A percentile compares a stretch with the other conserved stretches of the same genome.
phyloP scores from a whole-genome alignment of 2,329 filamentous ascomycete genomes.

The Microdochium paspali region DNA sequence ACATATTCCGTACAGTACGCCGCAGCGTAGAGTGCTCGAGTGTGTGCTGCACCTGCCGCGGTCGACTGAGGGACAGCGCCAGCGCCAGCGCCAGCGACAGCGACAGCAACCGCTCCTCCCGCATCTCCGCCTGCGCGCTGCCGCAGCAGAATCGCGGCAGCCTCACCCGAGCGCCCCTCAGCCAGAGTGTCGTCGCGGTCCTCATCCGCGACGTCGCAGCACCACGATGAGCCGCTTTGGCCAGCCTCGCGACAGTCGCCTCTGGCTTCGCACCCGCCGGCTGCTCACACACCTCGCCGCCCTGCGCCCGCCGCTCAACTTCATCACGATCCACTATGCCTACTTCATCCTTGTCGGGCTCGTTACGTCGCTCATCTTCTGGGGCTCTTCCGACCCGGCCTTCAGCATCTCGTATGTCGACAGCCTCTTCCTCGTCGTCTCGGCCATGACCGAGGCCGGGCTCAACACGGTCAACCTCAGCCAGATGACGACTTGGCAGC shows the following conservation, averaged over 20 bases:
- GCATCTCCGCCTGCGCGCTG: too few relatives aligned
- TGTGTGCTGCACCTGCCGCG: too few relatives aligned
- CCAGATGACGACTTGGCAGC: constrained; percentile 56
- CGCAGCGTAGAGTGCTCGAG: too few relatives aligned
- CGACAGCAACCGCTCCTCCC: too few relatives aligned
- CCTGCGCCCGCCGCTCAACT: constrained; percentile 43
- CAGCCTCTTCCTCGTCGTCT: constrained; percentile 53
- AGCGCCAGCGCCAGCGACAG: too few relatives aligned
- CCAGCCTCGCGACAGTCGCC: not conserved
- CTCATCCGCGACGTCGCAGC: too few relatives aligned
- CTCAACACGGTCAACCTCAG: constrained; percentile 55
- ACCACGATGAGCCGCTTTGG: not conserved
- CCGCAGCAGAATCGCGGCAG: too few relatives aligned
- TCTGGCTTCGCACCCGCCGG: not conserved
- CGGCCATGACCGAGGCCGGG: constrained; percentile 58
- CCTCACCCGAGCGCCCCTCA: too few relatives aligned
- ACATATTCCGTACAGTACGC: too few relatives aligned
- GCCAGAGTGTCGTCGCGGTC: too few relatives aligned
- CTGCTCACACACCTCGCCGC: too few relatives aligned
- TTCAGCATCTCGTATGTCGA: constrained; percentile 50
- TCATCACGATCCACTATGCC: constrained; percentile 55
- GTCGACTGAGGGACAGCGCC: too few relatives aligned
- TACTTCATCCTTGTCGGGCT: constrained; percentile 52
- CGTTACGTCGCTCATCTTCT: constrained; percentile 50
- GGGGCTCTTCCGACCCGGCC: constrained; percentile 39